Evolutionary conservation across 2,329 filamentous ascomycete species (phyloP).

Genomic region (Cercospora sesami): DNA sequence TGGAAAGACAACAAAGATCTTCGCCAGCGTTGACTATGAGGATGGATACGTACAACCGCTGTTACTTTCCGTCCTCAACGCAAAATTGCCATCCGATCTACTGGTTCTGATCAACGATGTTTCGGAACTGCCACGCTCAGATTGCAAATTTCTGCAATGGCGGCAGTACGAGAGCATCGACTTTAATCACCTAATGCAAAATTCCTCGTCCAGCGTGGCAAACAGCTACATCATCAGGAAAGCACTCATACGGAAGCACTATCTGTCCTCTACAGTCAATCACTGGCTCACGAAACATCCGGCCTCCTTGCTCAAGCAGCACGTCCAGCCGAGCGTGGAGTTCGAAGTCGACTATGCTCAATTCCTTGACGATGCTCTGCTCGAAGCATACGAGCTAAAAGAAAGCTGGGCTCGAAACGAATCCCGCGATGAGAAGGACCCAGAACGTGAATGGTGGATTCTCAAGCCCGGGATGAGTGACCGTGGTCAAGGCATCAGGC

Average conservation of each 20-base stretch:
- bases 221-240: constrained; percentile 97
- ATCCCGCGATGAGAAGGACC: constrained; percentile 35
- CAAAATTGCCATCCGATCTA: constrained; percentile 55
- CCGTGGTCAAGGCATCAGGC: constrained; percentile 83
- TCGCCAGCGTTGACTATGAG: constrained; percentile 79
- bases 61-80: constrained; percentile 69
- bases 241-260: constrained; percentile 94
- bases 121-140: constrained; percentile 50
- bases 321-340: constrained; percentile 75
- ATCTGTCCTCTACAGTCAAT: constrained; percentile 77
- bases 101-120: constrained; percentile 52
- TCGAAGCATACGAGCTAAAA: constrained; percentile 79
- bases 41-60: constrained; percentile 88
- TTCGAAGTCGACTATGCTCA: constrained; percentile 97
- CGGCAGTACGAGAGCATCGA: constrained; percentile 83
- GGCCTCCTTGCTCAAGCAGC: constrained; percentile 62
- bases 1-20: constrained; percentile 44
- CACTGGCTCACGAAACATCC: constrained; percentile 87
- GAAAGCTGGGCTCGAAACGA: constrained; percentile 75
- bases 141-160: constrained; percentile 69
- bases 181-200: constrained; percentile 69
- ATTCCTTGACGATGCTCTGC: constrained; percentile 88
- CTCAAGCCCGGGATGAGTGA: constrained; percentile 98
- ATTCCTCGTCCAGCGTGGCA: constrained; percentile 64
- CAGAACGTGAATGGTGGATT: constrained; percentile 82